Percentiles rank a stretch among this genome's conserved stretches.
phyloP scores from a whole-genome alignment of 306 rosid genomes.

The Ormosia emarginata region DNA sequence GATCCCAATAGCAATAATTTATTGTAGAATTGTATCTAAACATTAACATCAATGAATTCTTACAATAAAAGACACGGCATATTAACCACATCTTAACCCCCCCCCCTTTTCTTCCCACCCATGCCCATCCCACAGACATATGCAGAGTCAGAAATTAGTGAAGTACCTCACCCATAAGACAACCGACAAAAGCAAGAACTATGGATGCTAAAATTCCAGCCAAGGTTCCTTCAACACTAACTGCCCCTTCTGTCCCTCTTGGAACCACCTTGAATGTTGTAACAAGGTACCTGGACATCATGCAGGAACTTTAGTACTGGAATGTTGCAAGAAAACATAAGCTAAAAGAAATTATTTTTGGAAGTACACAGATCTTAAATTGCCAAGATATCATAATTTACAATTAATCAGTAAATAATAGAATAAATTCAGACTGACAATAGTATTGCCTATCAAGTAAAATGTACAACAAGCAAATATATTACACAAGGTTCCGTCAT shows the following conservation, averaged over 20 bases:
- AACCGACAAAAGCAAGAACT: conserved; percentile 63
- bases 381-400: not conserved
- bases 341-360: not conserved
- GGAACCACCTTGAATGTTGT: conserved; percentile 90
- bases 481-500: not conserved
- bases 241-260: conserved; percentile 98
- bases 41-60: not conserved
- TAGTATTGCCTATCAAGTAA: not conserved
- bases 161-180: conserved; percentile 72
- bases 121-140: not conserved
- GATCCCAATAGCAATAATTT: not conserved
- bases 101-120: not conserved
- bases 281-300: conserved; percentile 72
- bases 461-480: not conserved
- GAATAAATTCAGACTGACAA: not conserved
- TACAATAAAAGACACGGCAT: not conserved
- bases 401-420: not conserved
- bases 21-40: not conserved
- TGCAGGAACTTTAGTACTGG: not conserved
- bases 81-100: not conserved
- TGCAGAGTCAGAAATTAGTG: conserved; percentile 1
- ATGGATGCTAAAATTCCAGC: conserved; percentile 87
- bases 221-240: conserved; percentile 89
- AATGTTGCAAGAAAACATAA: not conserved
- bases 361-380: not conserved